phyloP scores from a whole-genome alignment of 1,284 basidiomycete species.

The Paramarasmius palmivorus region DNA sequence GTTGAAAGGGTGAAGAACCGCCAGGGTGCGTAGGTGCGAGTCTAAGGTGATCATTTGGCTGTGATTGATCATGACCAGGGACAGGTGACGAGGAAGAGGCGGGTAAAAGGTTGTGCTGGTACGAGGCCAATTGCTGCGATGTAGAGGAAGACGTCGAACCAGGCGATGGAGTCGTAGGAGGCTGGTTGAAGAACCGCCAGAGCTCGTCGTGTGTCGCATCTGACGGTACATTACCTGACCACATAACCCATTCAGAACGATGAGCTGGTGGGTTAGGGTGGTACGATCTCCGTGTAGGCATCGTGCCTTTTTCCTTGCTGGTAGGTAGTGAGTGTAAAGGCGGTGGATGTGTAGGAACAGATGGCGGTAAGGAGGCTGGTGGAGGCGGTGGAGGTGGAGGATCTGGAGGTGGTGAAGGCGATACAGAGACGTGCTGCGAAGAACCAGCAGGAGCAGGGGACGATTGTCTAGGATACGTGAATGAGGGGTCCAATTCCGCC shows the following conservation, averaged over 20 bases:
- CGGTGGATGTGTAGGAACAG: too few relatives aligned
- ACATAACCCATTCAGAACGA: constrained; percentile 94
- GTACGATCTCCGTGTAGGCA: constrained; percentile 42
- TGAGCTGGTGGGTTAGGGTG: constrained; percentile 70
- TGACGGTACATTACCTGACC: constrained; percentile 87
- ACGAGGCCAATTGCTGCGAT: constrained; percentile 41
- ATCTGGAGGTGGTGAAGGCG: constrained; percentile 10
- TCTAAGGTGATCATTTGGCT: too few relatives aligned
- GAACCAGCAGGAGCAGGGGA: too few relatives aligned
- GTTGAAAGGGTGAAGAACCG: too few relatives aligned
- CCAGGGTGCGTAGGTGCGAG: too few relatives aligned
- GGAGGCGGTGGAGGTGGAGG: background rate
- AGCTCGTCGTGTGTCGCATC: constrained; percentile 89
- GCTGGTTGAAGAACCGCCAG: constrained; percentile 79
- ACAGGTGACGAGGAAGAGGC: background rate
- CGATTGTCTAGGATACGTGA: too few relatives aligned
- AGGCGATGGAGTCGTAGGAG: constrained; percentile 22
- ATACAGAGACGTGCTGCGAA: too few relatives aligned
- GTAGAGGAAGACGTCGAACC: constrained; percentile 12
- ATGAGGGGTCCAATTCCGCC: too few relatives aligned
- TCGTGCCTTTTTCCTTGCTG: constrained; percentile 28
- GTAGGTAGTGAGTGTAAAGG: too few relatives aligned
- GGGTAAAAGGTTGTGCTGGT: background rate
- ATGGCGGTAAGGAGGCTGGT: background rate
- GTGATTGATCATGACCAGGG: too few relatives aligned